Base-by-base conservation (phyloP, 2,329 filamentous ascomycete species). In the Arthrobotrys entomopaga region DNA sequence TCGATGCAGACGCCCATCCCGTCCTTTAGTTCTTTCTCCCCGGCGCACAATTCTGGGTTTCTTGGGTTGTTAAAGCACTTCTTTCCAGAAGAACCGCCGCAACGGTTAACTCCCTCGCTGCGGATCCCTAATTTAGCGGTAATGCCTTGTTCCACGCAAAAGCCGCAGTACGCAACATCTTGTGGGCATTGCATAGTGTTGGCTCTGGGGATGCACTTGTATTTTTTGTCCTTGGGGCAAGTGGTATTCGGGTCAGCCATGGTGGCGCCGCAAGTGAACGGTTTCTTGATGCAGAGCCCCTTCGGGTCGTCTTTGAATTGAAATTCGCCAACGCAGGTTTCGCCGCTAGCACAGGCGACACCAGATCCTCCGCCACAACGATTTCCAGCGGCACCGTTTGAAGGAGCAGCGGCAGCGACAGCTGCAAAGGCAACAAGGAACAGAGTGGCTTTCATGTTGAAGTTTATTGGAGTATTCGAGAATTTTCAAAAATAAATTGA, bases 311-410 rank as follows among this genome's bases (percentile, higher is more conserved):
- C 54, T 15, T 66, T 66, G 54, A 66, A 66, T 20, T 54, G 42
- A 34, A 42, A 66, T 22, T 66, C 64, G n/a, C 64, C 64, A 48
- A 66, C 54, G 43, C 64, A 66, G 42, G 53, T 66, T 42, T 66
- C 64, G 26, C 53, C 59, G 48, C 46, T 43, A 6, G 59, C 59
- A 22, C 59, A 63, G 10, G 2, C 29, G 59, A 63, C 20, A 15
- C 10, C 19, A 34, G 59, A 63, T 22, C 48, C 59, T 26, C 13
- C 59, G 20, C 59, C 59, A 46, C 59, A 63, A 11, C 59, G 59
- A 19, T 63, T 53, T 29, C n/a, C n/a, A 16, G n/a, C 5, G 15
- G n/a, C 5, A 26, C 19, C 20, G 13, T 22, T 38, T 15, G 48
- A 46, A 13, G 59, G 59, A 10, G 59, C 59, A 19, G 59, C 59